A percentile compares a stretch with the other conserved stretches of the same genome.
Evolutionary conservation across 2,329 filamentous ascomycete genomes (phyloP).

Genomic region (Sporothrix pseudoabietina): DNA sequence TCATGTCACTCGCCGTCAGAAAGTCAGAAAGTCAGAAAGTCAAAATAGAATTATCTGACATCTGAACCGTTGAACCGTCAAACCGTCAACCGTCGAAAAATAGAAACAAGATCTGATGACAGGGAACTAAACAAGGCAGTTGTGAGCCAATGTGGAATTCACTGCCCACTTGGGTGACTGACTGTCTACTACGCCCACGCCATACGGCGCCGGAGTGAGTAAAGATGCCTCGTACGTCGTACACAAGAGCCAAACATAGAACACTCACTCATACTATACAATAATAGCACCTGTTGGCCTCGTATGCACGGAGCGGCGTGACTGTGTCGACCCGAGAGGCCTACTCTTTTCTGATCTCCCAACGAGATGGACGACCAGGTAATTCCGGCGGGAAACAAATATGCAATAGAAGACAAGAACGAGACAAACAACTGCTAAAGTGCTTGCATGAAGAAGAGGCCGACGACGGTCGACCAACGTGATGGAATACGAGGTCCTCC

Average conservation of each 20-base stretch:
- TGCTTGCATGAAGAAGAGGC: neutral
- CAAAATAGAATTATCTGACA: slow-evolving; percentile 7
- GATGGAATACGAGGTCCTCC: slow-evolving; percentile 22
- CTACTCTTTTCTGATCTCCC: neutral
- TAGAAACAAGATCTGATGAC: neutral
- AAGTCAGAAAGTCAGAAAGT: neutral
- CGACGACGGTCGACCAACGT: neutral
- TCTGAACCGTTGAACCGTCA: neutral
- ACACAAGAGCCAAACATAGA: neutral
- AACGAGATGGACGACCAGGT: neutral
- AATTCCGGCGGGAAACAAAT: neutral
- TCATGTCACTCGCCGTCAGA: neutral
- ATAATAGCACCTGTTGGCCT: neutral
- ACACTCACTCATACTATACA: neutral
- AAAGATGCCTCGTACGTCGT: neutral
- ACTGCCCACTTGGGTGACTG: neutral
- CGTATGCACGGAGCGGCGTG: slow-evolving; percentile 9
- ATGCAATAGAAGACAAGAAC: neutral
- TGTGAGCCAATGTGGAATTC: neutral
- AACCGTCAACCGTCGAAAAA: neutral
- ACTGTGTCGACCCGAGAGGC: neutral
- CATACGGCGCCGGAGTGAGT: neutral
- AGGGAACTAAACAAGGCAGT: neutral
- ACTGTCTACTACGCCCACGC: neutral
- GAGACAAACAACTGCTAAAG: neutral